A percentile compares a stretch with the other conserved stretches of the same genome.
These are phyloP conservation scores for Xylaria nigripes DNA, from an alignment of 495 filamentous ascomycete genomes.

Conservation along the genomic window DNA sequence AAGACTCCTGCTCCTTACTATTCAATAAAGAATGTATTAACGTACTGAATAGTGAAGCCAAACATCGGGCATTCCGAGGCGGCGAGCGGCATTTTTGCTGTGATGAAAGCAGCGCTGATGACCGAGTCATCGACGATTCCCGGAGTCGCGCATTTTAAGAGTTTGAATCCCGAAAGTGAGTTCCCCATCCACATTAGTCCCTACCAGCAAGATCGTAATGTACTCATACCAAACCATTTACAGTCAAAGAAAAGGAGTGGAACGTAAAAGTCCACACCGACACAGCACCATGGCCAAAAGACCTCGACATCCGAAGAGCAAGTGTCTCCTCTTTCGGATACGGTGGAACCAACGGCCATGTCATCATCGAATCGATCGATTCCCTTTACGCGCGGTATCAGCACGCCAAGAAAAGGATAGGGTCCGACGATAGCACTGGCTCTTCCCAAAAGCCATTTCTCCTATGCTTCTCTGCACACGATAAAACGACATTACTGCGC, in stretches of 20 bases:
- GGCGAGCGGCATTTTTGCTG: conserved; percentile 37
- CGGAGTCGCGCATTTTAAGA: conserved; percentile 40
- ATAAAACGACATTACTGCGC: conserved; percentile 22
- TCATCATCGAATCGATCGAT: conserved; percentile 31
- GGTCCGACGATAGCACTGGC: conserved; percentile 14
- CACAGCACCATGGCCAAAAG: conserved; percentile 26
- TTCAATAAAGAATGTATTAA: background rate
- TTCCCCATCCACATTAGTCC: background rate
- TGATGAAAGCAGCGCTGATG: conserved; percentile 50
- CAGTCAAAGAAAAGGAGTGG: conserved; percentile 36
- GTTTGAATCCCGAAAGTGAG: conserved; percentile 40
- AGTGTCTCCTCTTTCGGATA: conserved; percentile 41
- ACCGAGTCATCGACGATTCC: conserved; percentile 43
- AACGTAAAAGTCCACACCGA: conserved; percentile 31
- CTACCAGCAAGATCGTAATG: background rate
- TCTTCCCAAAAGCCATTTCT: conserved; percentile 12
- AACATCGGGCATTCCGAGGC: conserved; percentile 39
- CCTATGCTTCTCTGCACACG: conserved; percentile 26
- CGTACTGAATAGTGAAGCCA: conserved; percentile 27
- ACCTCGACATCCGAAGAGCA: conserved; percentile 10
- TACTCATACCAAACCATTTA: too few relatives aligned
- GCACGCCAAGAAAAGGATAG: conserved; percentile 11
- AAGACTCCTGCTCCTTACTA: background rate
- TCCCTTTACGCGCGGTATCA: conserved; percentile 1
- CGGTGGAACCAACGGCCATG: conserved; percentile 45